Conservation (phyloP, 75 land plant species). For the Sequoia sempervirens region DNA sequence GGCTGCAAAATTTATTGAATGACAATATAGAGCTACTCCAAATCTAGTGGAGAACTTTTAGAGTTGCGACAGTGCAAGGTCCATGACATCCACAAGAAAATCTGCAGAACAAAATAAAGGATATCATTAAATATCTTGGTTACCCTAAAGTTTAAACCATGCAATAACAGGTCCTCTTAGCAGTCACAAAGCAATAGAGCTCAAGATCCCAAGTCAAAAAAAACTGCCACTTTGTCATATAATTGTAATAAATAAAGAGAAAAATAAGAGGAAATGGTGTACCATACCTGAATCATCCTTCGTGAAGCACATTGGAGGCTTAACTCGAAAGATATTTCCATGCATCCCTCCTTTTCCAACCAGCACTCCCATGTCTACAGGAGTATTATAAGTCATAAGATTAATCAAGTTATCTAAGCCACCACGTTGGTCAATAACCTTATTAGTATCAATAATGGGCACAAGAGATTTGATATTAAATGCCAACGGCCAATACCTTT, state of each 20-base stretch:
- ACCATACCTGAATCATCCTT: slow-evolving; percentile 86
- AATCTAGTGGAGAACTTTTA: slow-evolving; percentile 23
- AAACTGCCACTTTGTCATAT: not conserved
- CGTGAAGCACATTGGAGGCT: slow-evolving; percentile 96
- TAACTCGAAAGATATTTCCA: slow-evolving; percentile 96
- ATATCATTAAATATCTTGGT: not conserved
- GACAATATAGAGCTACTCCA: not conserved
- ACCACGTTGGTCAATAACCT: not conserved
- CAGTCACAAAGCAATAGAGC: not conserved
- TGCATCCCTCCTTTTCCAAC: slow-evolving; percentile 86
- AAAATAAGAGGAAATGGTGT: not conserved
- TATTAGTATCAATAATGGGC: not conserved
- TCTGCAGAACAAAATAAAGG: slow-evolving; percentile 44
- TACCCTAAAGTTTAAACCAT: not conserved
- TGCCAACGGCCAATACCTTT: slow-evolving; percentile 52
- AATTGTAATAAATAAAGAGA: not conserved
- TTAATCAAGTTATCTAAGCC: not conserved
- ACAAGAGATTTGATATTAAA: not conserved
- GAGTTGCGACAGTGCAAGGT: slow-evolving; percentile 69
- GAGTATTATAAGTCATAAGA: not conserved
- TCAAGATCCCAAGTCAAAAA: slow-evolving; percentile 2
- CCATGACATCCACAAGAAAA: slow-evolving; percentile 91
- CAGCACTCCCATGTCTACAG: slow-evolving; percentile 79
- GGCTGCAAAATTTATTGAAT: slow-evolving; percentile 3
- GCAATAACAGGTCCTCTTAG: not conserved